phyloP scores from a whole-genome alignment of 2,329 filamentous ascomycete species.

The Stagonosporopsis chrysanthemi region DNA sequence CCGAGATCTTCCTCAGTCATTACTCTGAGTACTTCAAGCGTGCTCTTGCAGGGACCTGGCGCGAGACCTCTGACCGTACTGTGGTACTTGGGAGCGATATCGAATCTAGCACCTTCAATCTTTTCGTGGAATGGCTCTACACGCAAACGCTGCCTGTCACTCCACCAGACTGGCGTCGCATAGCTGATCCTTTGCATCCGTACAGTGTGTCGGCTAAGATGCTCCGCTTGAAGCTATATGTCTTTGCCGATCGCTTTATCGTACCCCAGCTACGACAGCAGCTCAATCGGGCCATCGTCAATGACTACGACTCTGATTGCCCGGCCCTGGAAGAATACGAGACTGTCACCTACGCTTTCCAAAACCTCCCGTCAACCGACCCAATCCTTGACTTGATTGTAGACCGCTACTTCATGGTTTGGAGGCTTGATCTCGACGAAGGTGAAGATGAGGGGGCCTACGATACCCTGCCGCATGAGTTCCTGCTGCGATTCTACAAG shows the following conservation, averaged over 20 bases:
- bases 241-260: conserved; percentile 20
- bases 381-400: conserved; percentile 19
- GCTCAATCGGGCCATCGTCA: conserved; percentile 16
- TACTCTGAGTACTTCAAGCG: conserved; percentile 24
- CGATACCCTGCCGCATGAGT: conserved; percentile 8
- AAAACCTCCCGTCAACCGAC: conserved; percentile 17
- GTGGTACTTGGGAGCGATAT: conserved; percentile 20
- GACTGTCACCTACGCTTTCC: conserved; percentile 19
- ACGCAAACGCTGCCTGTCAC: conserved; percentile 16
- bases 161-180: conserved; percentile 15
- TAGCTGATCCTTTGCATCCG: conserved; percentile 10
- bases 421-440: conserved; percentile 15
- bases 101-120: conserved; percentile 14
- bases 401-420: conserved; percentile 21
- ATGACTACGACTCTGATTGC: conserved; percentile 14
- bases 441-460: conserved; percentile 13
- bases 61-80: conserved; percentile 13
- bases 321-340: conserved; percentile 15
- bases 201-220: conserved; percentile 16
- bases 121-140: conserved; percentile 26
- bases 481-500: conserved; percentile 17
- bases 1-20: conserved; percentile 18
- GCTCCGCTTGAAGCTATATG: conserved; percentile 19
- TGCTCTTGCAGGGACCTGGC: conserved; percentile 21
- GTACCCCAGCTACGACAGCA: conserved; percentile 5